Evolutionary conservation across 1,284 basidiomycete species (phyloP), one percentile per base, ranked within the genome.

Genomic region (Peniophora sp.): DNA sequence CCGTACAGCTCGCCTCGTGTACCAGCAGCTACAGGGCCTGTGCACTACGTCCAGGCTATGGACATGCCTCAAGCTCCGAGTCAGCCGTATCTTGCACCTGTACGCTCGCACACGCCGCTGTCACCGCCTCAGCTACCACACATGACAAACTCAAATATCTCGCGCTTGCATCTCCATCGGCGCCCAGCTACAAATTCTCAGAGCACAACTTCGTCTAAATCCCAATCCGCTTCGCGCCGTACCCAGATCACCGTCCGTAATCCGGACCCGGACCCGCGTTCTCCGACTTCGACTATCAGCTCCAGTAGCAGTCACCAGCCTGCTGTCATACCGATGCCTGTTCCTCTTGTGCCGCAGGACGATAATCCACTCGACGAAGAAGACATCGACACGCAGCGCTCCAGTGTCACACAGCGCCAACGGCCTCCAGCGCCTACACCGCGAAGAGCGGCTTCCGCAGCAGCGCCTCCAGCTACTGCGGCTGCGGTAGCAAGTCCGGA

Each of bases 1-100:
- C 57, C 56, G 0, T 66, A 63, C 48, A 59, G 61, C 8, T 56
- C 58, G 3, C 52, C 59, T 3, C 56, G 56, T 8, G 56, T 57
- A 20, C 53, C 56, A 9, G 45, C 59, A 10, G 55, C 59, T 5
- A 53, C 55, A n/a, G 60, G 56, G 49, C 27, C 27, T 6, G 50
- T 59, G 3, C 59, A 58, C 24, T 63, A 62, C 48, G 55, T 58
- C 44, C 54, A 60, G 17, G 57, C 38, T 2, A 52, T 59, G 20
- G 51, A 56, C 8, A 58, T 61, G 54, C 59, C 61, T 9, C 17
- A 17, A 38, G 3, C 58, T 53, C 27, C 27, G 27, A 5, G 27
- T 12, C 6, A 32, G 12, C 27, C 5, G 5, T 32, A 32, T 12
- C 27, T 32, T 12, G 27, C 27, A 5, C 27, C 27, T 12, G 27